phyloP scores from a whole-genome alignment of 2,329 filamentous ascomycete species.

The Colletotrichum limetticola region DNA sequence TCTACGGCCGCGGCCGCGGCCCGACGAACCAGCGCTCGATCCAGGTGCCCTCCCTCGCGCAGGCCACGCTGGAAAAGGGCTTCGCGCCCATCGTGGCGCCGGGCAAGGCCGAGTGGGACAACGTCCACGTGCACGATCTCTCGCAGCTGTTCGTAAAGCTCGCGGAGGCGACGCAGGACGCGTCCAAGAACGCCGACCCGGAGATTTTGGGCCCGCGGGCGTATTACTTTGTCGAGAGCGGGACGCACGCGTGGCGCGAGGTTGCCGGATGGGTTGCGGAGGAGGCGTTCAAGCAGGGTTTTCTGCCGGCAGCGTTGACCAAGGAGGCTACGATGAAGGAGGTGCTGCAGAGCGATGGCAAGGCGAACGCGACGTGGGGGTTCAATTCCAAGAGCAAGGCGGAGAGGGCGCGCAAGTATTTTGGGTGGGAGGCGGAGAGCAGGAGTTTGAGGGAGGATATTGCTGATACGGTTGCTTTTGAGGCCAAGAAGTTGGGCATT shows the following conservation, averaged over 20 bases:
- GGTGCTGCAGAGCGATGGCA: conserved; percentile 40
- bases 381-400: conserved; percentile 57
- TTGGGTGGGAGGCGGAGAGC: conserved; percentile 56
- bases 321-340: conserved; percentile 44
- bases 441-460: conserved; percentile 51
- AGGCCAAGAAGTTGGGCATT: conserved; percentile 51
- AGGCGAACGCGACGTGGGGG: conserved; percentile 44
- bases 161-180: conserved; percentile 63
- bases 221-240: conserved; percentile 76
- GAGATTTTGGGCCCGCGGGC: conserved; percentile 72
- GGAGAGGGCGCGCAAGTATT: conserved; percentile 54
- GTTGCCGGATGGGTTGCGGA: conserved; percentile 65
- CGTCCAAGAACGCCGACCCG: conserved; percentile 62
- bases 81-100: conserved; percentile 55
- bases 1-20: conserved; percentile 63
- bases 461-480: conserved; percentile 46
- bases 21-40: conserved; percentile 60
- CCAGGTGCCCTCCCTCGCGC: conserved; percentile 58
- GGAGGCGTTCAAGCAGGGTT: conserved; percentile 58
- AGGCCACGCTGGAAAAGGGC: conserved; percentile 53
- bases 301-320: conserved; percentile 40
- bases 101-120: conserved; percentile 61
- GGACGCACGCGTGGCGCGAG: conserved; percentile 72
- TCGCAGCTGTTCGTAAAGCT: conserved; percentile 54
- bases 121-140: conserved; percentile 64